Evolutionary conservation across 345 rosid species (phyloP).

Genomic region (Rubroshorea leprosula): DNA sequence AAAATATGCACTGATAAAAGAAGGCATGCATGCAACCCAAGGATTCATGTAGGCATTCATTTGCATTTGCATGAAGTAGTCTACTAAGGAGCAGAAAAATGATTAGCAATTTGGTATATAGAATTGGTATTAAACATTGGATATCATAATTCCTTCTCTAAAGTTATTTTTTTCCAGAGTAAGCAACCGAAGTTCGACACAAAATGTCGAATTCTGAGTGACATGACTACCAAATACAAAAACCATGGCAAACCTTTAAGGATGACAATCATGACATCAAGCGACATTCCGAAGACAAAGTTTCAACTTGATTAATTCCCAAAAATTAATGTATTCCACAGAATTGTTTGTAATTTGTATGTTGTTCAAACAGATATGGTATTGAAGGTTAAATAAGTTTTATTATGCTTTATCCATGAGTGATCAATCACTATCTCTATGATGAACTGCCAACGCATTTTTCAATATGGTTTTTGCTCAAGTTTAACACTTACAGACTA

Average conservation of each 20-base stretch:
- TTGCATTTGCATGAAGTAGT: background rate
- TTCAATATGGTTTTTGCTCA: background rate
- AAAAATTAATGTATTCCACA: too few species aligned
- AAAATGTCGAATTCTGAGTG: background rate
- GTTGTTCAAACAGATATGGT: background rate
- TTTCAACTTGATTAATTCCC: too few species aligned
- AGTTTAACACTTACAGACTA: background rate
- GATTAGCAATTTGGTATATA: background rate
- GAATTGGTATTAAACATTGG: background rate
- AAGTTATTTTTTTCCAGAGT: background rate
- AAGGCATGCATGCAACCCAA: background rate
- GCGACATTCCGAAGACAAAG: background rate
- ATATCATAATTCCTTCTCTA: background rate
- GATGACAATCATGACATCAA: background rate
- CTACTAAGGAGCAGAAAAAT: background rate
- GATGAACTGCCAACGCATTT: too few species aligned
- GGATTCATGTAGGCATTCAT: background rate
- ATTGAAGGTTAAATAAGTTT: background rate
- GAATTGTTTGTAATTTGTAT: background rate
- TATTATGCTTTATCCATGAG: too few species aligned
- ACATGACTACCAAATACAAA: background rate
- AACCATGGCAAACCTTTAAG: background rate
- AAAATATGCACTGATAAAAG: background rate
- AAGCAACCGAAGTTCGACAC: background rate
- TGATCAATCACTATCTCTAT: too few species aligned